A percentile compares a stretch with the other conserved stretches of the same genome.
Evolutionary conservation across 2,329 filamentous ascomycete genomes (phyloP).

Genomic region (Arthroderma sp.): DNA sequence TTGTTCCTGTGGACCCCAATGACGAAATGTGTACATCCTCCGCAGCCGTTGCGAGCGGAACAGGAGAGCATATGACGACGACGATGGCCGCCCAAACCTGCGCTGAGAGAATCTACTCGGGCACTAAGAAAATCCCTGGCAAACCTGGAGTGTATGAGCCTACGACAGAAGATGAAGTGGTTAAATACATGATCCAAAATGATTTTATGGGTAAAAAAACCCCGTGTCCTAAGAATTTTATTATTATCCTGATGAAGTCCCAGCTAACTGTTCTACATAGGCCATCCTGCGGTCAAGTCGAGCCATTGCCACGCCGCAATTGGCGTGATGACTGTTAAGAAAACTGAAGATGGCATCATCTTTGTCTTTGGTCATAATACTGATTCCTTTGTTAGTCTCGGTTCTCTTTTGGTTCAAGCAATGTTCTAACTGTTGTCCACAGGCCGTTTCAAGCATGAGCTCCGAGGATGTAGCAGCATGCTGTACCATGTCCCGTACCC

Average conservation of each 20-base stretch:
- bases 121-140: constrained; percentile 47
- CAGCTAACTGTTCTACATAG: constrained; percentile 21
- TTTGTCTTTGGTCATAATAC: constrained; percentile 96
- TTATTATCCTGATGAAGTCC: neutral
- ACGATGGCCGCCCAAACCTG: constrained; percentile 82
- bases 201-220: constrained; percentile 65
- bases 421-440: neutral
- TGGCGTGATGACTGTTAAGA: constrained; percentile 83
- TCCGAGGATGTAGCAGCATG: constrained; percentile 61
- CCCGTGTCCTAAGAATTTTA: neutral
- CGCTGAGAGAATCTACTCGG: constrained; percentile 70
- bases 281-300: constrained; percentile 67
- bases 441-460: constrained; percentile 77
- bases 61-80: constrained; percentile 95
- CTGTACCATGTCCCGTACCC: constrained; percentile 77
- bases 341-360: constrained; percentile 60
- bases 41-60: constrained; percentile 81
- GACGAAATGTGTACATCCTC: constrained; percentile 61
- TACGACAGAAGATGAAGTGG: constrained; percentile 64
- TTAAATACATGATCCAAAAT: constrained; percentile 65
- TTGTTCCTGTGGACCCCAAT: constrained; percentile 62
- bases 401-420: neutral
- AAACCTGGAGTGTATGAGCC: constrained; percentile 46
- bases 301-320: constrained; percentile 79
- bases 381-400: constrained; percentile 52